These are phyloP conservation scores for Quercus rubra DNA, from an alignment of 306 rosid genomes.

Conservation along the genomic window DNA sequence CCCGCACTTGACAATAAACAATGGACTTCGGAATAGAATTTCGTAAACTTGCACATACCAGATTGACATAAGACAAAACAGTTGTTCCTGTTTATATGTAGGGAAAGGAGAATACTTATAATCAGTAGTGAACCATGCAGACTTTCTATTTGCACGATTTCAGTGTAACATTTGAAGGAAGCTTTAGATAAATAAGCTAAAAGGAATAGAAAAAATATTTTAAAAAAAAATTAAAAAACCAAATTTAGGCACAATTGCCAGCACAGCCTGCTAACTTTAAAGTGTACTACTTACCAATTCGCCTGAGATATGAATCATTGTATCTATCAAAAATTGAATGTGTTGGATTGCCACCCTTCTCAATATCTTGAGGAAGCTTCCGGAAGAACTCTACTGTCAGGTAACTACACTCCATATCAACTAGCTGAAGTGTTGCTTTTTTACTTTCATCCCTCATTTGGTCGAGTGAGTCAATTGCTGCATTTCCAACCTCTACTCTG, in stretches of 20 bases:
- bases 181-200: not conserved
- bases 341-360: slow-evolving; percentile 97
- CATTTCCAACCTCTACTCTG: slow-evolving; percentile 80
- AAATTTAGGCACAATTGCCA: not conserved
- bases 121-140: no score
- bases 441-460: slow-evolving; percentile 89
- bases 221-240: no score
- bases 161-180: not conserved
- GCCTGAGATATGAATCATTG: slow-evolving; percentile 82
- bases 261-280: not conserved
- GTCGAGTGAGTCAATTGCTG: slow-evolving; percentile 76
- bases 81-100: slow-evolving; percentile 52
- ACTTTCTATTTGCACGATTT: no score
- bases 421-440: slow-evolving; percentile 75
- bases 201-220: not conserved
- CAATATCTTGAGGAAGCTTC: slow-evolving; percentile 92
- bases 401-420: slow-evolving; percentile 92
- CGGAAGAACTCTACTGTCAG: slow-evolving; percentile 91
- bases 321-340: slow-evolving; percentile 93
- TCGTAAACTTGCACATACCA: slow-evolving; percentile 73
- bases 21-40: slow-evolving; percentile 85
- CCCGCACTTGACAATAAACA: slow-evolving; percentile 89
- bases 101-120: not conserved
- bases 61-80: slow-evolving; percentile 75
- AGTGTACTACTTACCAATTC: slow-evolving; percentile 56